Evolutionary conservation across 495 filamentous ascomycete genomes (phyloP), one percentile per base, ranked within the genome.

Genomic region (Choiromyces venosus): DNA sequence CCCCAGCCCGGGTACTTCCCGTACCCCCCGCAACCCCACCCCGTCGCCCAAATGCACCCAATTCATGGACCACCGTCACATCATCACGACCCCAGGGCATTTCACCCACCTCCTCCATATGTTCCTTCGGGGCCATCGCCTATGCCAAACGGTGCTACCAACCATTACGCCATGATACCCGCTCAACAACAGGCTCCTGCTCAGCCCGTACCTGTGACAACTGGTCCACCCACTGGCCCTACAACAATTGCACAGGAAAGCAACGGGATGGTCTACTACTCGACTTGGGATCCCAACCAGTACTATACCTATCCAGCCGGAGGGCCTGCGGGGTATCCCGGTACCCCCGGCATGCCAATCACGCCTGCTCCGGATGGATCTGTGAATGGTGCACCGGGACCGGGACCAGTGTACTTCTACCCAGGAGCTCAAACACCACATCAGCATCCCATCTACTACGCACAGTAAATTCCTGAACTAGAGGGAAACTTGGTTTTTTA

Each of bases 181-280:
- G 79, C 83, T 65, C 83, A 86, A 33, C 77, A 82, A 9, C 79
- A 84, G 76, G 72, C 78, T 69, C 82, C 89, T 74, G 80, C 81
- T 79, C 76, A 83, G 72, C 77, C 76, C 56, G 76, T 81, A 70
- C 68, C 83, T 52, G 78, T 86, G 78, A 81, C 75, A 39, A 77
- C 85, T 65, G 82, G 87, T 79, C 75, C 85, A 81, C 80, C 82
- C 1, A 83, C 87, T 4, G 87, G 88, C 71, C 82, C 87, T 10
- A 90, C 88, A 76, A 91, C 92, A 37, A 91, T 98, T 67, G 92
- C 93, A 3, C 94, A 97, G 80, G 95, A 98, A 83, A 88, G 89
- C 75, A 93, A 94, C 75, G 95, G 96, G 66, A 97, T 94, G 85
- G 93, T 97, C 5, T 98, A 97, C 82, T 99, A 97, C 81, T 93